Evolutionary conservation across 2,329 filamentous ascomycete species (phyloP).

Genomic region (Arthrocladium fulminans): DNA sequence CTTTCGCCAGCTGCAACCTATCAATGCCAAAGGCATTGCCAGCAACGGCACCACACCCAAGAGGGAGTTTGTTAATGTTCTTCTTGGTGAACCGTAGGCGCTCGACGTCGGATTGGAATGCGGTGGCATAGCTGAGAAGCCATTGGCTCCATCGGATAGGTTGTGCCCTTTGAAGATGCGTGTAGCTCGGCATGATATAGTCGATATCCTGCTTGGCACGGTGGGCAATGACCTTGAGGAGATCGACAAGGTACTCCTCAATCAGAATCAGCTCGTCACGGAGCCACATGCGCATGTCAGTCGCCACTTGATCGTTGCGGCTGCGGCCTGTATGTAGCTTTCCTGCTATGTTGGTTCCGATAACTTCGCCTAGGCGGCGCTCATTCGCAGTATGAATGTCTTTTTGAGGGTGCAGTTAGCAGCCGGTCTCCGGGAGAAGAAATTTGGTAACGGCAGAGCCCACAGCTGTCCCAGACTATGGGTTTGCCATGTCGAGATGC

Average conservation of each 20-base stretch:
- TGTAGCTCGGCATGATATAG: conserved; percentile 78
- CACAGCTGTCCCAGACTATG: too few species aligned
- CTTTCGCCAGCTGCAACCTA: conserved; percentile 65
- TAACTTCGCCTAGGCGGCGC: conserved; percentile 68
- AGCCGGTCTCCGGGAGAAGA: too few species aligned
- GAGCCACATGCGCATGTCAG: conserved; percentile 85
- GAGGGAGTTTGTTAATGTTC: conserved; percentile 62
- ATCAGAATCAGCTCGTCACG: conserved; percentile 63
- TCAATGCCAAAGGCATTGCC: conserved; percentile 78
- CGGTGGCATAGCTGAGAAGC: conserved; percentile 65
- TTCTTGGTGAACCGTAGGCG: conserved; percentile 63
- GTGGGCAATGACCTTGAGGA: conserved; percentile 59
- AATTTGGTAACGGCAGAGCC: too few species aligned
- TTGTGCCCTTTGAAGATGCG: conserved; percentile 71
- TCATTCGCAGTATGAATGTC: conserved; percentile 64
- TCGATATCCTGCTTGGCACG: conserved; percentile 69
- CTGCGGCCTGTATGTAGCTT: conserved; percentile 85
- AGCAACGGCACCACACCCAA: conserved; percentile 68
- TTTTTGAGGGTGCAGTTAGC: too few species aligned
- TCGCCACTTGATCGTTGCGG: conserved; percentile 83
- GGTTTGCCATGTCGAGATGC: too few species aligned
- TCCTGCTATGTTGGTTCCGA: conserved; percentile 70
- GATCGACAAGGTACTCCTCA: conserved; percentile 57
- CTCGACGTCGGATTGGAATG: conserved; percentile 66
- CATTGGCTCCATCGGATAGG: conserved; percentile 76